These are phyloP conservation scores for Fusarium sacchari DNA, from an alignment of 2,329 filamentous ascomycete genomes.

Conservation along the genomic window DNA sequence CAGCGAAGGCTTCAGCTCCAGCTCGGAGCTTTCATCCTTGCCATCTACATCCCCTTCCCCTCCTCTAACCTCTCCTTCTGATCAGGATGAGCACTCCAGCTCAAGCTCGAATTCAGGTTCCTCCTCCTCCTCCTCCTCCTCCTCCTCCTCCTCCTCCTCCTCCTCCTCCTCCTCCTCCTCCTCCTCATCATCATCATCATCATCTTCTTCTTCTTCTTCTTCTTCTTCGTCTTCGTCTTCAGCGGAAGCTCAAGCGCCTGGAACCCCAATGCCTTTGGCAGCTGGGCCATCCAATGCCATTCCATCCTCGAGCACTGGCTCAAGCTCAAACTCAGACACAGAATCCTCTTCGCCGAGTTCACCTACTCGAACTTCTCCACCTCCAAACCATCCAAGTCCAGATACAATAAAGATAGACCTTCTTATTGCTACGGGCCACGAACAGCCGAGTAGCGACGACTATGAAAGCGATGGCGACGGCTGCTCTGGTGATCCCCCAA, in stretches of 20 bases:
- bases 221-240: background rate
- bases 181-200: no score
- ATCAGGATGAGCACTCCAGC: background rate
- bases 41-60: background rate
- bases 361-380: background rate
- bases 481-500: background rate
- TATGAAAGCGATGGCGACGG: background rate
- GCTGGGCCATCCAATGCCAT: background rate
- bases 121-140: no score
- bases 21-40: background rate
- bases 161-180: no score
- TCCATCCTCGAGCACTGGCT: background rate
- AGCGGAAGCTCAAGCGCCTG: background rate
- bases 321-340: background rate
- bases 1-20: background rate
- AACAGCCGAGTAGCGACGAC: background rate
- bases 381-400: background rate
- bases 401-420: background rate
- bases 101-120: background rate
- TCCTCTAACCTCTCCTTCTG: background rate
- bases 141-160: no score
- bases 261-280: background rate
- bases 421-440: background rate
- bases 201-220: no score
- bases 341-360: background rate